These are phyloP conservation scores for Cladophialophora chaetospira DNA, from an alignment of 2,329 filamentous ascomycete genomes.

Conservation along the genomic window DNA sequence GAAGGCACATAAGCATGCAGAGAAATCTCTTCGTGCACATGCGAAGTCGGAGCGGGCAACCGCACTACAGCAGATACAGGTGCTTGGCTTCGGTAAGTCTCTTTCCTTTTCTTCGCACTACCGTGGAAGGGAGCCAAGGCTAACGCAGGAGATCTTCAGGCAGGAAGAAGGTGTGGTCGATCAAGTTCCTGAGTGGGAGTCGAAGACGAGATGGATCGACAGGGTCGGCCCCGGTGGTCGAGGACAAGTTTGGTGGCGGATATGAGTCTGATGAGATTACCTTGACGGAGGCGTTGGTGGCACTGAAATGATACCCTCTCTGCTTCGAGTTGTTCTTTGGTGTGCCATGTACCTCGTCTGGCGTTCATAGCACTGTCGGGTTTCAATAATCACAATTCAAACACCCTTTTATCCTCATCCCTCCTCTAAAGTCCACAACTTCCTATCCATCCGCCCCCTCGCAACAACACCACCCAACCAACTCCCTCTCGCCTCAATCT, in stretches of 20 bases:
- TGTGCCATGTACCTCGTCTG: not conserved
- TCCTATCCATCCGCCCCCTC: slow-evolving; percentile 8
- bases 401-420: not conserved
- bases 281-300: slow-evolving; percentile 11
- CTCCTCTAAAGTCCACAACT: slow-evolving; percentile 26
- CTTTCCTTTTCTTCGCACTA: not conserved
- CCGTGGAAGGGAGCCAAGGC: not conserved
- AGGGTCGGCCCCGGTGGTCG: not conserved
- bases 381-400: not conserved
- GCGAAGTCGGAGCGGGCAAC: slow-evolving; percentile 3
- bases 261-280: slow-evolving; percentile 21
- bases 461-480: slow-evolving; percentile 31
- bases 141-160: not conserved
- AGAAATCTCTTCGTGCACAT: slow-evolving; percentile 7
- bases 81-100: slow-evolving; percentile 4
- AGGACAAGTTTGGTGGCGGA: slow-evolving; percentile 14
- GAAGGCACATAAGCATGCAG: slow-evolving; percentile 16
- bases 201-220: not conserved
- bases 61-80: not conserved
- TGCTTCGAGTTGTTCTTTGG: not conserved
- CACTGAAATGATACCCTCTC: not conserved
- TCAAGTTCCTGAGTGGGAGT: no score
- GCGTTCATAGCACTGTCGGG: not conserved
- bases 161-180: no score
- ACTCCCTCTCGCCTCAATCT: slow-evolving; percentile 27